Conservation (phyloP, 805 yeast genomes). For the Kuraishia capsulata region DNA sequence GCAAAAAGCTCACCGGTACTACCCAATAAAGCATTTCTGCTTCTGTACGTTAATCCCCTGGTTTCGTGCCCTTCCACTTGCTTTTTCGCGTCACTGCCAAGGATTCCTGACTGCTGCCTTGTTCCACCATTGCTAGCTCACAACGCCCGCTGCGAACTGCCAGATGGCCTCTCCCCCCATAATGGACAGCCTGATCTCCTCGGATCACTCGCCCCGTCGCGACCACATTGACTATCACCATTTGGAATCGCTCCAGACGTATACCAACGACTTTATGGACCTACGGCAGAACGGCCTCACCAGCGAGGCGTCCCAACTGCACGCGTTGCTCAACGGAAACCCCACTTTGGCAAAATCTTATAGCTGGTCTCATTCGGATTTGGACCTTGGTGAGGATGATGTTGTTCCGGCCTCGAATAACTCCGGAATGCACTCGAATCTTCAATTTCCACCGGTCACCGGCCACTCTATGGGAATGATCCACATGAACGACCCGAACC, state of each 20-base stretch:
- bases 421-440: not conserved
- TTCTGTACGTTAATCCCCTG: no score
- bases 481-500: no score
- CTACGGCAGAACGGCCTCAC: not conserved
- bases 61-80: no score
- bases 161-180: not conserved
- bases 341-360: not conserved
- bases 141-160: no score
- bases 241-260: not conserved
- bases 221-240: not conserved
- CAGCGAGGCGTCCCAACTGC: not conserved
- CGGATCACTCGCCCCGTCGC: not conserved
- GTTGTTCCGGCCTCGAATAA: conserved; percentile 4
- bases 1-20: no score
- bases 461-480: no score
- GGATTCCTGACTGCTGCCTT: no score
- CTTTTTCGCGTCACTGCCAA: no score
- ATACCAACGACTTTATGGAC: not conserved
- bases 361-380: not conserved
- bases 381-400: not conserved
- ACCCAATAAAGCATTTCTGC: no score
- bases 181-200: not conserved
- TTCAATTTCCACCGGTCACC: conserved; percentile 2
- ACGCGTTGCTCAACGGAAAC: no score
- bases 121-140: no score